phyloP scores from a whole-genome alignment of 768 basidiomycete species.

The Kwoniella europaea region DNA sequence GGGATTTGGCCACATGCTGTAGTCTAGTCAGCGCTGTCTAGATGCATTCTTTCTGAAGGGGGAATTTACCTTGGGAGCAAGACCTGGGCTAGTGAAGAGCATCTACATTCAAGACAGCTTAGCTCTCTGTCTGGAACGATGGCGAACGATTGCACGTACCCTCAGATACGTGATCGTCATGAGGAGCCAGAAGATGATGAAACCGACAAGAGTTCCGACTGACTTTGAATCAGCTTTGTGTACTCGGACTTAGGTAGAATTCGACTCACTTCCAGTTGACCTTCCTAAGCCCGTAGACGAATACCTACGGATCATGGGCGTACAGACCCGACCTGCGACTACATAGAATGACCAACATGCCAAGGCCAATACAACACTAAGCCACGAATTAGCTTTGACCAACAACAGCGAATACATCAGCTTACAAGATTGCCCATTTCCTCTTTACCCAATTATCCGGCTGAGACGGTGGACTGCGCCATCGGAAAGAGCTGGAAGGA shows the following conservation, averaged over 20 bases:
- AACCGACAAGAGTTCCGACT: slow-evolving; percentile 74
- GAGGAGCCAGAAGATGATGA: slow-evolving; percentile 69
- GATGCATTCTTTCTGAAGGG: not conserved
- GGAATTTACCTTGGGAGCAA: slow-evolving; percentile 34
- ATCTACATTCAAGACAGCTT: slow-evolving; percentile 22
- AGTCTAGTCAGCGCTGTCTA: not conserved
- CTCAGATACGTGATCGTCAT: slow-evolving; percentile 77
- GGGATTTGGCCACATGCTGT: slow-evolving; percentile 8
- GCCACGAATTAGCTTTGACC: not conserved
- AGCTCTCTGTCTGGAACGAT: not conserved
- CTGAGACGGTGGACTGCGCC: slow-evolving; percentile 18
- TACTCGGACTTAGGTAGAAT: not conserved
- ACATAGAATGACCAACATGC: slow-evolving; percentile 75
- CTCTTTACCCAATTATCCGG: slow-evolving; percentile 41
- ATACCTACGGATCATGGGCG: slow-evolving; percentile 69
- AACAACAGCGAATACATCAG: not conserved
- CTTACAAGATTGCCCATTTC: slow-evolving; percentile 40
- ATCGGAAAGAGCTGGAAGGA: not conserved
- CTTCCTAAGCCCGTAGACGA: slow-evolving; percentile 62
- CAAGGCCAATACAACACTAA: slow-evolving; percentile 65
- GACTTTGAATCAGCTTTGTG: not conserved
- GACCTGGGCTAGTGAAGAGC: slow-evolving; percentile 40
- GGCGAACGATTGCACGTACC: slow-evolving; percentile 61
- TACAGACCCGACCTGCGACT: slow-evolving; percentile 73
- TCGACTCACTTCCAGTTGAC: slow-evolving; percentile 70